phyloP scores from a whole-genome alignment of 2,329 filamentous ascomycete genomes.

The Chaetothyriales sp. region DNA sequence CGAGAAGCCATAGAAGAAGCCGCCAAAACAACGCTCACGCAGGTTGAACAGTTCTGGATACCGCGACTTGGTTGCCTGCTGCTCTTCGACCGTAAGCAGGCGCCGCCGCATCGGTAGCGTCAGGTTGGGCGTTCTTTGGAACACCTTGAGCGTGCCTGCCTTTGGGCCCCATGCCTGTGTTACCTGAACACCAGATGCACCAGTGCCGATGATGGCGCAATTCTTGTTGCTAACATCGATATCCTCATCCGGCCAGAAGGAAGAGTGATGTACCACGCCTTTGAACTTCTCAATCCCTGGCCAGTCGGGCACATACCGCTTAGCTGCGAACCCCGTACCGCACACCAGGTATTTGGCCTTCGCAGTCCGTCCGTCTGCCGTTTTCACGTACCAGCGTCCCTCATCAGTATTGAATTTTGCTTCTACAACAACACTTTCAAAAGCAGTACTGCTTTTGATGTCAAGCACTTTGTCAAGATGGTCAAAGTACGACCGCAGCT shows the following conservation, averaged over 20 bases:
- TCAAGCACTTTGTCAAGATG: slow-evolving; percentile 29
- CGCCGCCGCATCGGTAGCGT: slow-evolving; percentile 47
- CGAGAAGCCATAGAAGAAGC: slow-evolving; percentile 43
- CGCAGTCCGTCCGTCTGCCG: slow-evolving; percentile 28
- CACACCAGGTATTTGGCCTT: slow-evolving; percentile 34
- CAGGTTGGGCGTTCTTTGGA: slow-evolving; percentile 55
- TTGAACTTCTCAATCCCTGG: slow-evolving; percentile 45
- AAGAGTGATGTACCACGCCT: slow-evolving; percentile 46
- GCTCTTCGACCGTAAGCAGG: slow-evolving; percentile 34
- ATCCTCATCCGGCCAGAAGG: slow-evolving; percentile 44
- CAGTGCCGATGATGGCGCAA: slow-evolving; percentile 51
- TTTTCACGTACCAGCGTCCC: slow-evolving; percentile 33
- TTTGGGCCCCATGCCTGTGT: slow-evolving; percentile 45
- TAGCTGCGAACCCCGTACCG: slow-evolving; percentile 41
- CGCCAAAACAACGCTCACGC: slow-evolving; percentile 29
- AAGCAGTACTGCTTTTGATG: slow-evolving; percentile 34
- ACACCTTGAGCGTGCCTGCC: slow-evolving; percentile 36
- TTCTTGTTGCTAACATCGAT: slow-evolving; percentile 46
- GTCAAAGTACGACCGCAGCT: slow-evolving; percentile 30
- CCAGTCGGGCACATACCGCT: slow-evolving; percentile 45
- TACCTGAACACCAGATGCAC: slow-evolving; percentile 51
- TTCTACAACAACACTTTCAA: slow-evolving; percentile 30
- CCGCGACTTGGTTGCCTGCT: slow-evolving; percentile 32
- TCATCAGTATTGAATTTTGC: slow-evolving; percentile 28
- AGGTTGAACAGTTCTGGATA: slow-evolving; percentile 11